phyloP scores from a whole-genome alignment of 2,329 filamentous ascomycete genomes.

The Fusarium redolens region DNA sequence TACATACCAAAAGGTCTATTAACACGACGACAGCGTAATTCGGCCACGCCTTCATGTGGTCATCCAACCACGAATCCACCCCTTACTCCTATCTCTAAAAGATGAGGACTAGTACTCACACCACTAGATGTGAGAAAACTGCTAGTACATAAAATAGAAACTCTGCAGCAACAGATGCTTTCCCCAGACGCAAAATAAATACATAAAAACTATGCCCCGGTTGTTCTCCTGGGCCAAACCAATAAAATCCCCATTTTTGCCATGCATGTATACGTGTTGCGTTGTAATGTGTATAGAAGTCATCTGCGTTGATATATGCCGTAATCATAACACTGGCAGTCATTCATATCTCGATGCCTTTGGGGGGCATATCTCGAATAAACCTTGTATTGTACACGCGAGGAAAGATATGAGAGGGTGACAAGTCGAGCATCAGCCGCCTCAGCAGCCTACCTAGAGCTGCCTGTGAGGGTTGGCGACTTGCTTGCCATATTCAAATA shows the following conservation, averaged over 20 bases:
- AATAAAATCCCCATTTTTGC: constrained; percentile 27
- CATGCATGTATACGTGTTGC: constrained; percentile 18
- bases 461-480: constrained; percentile 5
- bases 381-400: constrained; percentile 25
- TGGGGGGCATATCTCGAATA: neutral
- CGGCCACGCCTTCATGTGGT: constrained; percentile 4
- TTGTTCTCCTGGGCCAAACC: constrained; percentile 28
- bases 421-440: neutral
- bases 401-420: neutral
- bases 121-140: constrained; percentile 9
- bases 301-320: constrained; percentile 14
- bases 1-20: constrained; percentile 38
- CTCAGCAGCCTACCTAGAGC: neutral
- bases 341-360: neutral
- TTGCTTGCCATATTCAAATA: constrained; percentile 34
- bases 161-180: constrained; percentile 4
- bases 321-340: constrained; percentile 9
- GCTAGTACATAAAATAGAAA: neutral
- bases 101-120: constrained; percentile 6
- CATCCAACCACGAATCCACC: constrained; percentile 1
- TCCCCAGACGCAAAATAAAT: constrained; percentile 12
- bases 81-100: constrained; percentile 10
- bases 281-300: constrained; percentile 4
- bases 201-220: constrained; percentile 18
- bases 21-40: constrained; percentile 25